Evolutionary conservation across 768 basidiomycete species (phyloP), one percentile per base, ranked within the genome.

Genomic region (Daedalea quercina): DNA sequence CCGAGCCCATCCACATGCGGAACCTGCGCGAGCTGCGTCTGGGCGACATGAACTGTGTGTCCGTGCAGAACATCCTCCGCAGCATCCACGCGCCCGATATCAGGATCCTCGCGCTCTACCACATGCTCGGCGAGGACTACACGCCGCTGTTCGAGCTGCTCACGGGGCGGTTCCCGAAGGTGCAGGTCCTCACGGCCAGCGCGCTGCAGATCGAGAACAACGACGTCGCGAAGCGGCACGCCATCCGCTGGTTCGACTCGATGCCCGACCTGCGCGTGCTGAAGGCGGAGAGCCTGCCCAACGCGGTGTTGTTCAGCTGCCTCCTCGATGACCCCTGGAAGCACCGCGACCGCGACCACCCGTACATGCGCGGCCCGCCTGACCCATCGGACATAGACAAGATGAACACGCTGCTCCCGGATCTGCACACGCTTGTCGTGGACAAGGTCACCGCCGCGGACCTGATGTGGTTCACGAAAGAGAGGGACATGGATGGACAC

Each of bases 51-150:
- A 76, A 66, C 54, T 62, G 74, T 37, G 40, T 60, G 1, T 84
- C 79, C 63, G 78, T 75, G 17, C 60, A 69, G 45, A 79, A 72
- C 62, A 58, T 79, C 51, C 60, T 79, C 23, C 63, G 69, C 23
- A 76, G 77, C 40, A 68, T 90, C 54, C 59, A 66, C n/a, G 81
- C 81, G 1, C 84, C 85, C 7, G 71, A 77, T 46, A 63, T 86
- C 26, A 71, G 73, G 52, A 79, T 81, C 57, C 66, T 89, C 34
- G 80, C 80, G 3, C 61, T 89, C 23, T 76, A 80, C 74, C 73
- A 75, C 54, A 61, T 84, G 53, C 65, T 58, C 13, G 78, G 76
- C 24, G 67, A 72, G 23, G 76, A 85, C 60, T 83, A 82, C 59
- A 62, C 70, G 1, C 69, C 71, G 3, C 60, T 87, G 47, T 74